Percentiles rank a stretch among this genome's conserved stretches.
Conservation (phyloP, 257 asterid genomes). For the Solanum infundibuliforme region DNA sequence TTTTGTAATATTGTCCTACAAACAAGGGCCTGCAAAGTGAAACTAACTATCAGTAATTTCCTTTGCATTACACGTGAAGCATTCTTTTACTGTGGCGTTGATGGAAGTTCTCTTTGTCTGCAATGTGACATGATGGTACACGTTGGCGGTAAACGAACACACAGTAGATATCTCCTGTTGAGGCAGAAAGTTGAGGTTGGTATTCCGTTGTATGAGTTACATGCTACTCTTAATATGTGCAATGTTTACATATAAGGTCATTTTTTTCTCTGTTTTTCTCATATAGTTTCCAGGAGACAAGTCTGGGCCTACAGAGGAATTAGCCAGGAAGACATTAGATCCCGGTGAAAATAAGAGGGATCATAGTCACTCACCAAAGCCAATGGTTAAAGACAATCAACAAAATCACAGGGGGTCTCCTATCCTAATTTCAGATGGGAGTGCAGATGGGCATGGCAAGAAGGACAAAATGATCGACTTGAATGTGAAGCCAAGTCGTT, state of each 20-base stretch:
- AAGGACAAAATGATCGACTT: slow-evolving; percentile 66
- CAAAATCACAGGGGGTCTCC: slow-evolving; percentile 28
- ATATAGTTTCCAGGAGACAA: slow-evolving; percentile 82
- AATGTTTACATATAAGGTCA: neutral
- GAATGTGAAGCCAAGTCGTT: slow-evolving; percentile 66
- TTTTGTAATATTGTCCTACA: neutral
- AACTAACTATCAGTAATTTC: neutral
- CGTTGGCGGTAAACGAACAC: slow-evolving; percentile 94
- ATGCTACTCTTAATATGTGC: neutral
- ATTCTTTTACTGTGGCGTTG: slow-evolving; percentile 90
- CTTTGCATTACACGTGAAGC: slow-evolving; percentile 23
- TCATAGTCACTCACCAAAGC: slow-evolving; percentile 10
- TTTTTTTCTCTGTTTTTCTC: slow-evolving; percentile 3
- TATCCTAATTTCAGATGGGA: slow-evolving; percentile 15
- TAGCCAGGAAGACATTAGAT: slow-evolving; percentile 30
- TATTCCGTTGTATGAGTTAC: slow-evolving; percentile 6
- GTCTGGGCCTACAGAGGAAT: slow-evolving; percentile 30
- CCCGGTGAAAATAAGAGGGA: slow-evolving; percentile 31
- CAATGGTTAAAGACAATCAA: slow-evolving; percentile 21
- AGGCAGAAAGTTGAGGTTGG: slow-evolving; percentile 96
- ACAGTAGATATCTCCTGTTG: slow-evolving; percentile 73
- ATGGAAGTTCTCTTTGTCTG: slow-evolving; percentile 90
- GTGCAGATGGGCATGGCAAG: slow-evolving; percentile 17
- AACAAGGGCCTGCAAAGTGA: neutral
- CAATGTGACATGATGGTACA: slow-evolving; percentile 91